Base-by-base conservation (phyloP, 2,329 filamentous ascomycete species). In the Tolypocladium tundrense region DNA sequence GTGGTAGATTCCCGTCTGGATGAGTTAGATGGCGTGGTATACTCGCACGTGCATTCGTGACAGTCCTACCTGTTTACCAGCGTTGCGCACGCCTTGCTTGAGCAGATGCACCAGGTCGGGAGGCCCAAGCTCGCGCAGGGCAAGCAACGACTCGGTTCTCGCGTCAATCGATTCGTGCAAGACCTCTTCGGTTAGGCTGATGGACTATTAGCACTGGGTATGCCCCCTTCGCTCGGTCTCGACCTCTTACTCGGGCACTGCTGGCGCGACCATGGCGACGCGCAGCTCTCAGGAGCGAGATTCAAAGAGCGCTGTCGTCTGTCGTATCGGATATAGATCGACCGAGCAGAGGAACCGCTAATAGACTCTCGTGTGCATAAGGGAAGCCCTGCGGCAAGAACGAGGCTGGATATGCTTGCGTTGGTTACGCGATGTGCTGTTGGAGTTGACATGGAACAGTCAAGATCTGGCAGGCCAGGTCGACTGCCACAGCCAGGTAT, bases 21-120 rank as follows among this genome's bases (percentile, higher is more conserved):
- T 39, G 43, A 19, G 57, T 70, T 58, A 69, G 64, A 56, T 59
- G 21, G 37, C 59, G 50, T 60, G 59, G 35, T 9, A 4, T 24
- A 24, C 48, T 27, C 50, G 43, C 31, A 27, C 39, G 48, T 48
- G n/a, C 24, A 21, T 24, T n/a, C 27, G 24, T 33, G 39, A 53
- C 40, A 35, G 35, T 57, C 66, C 42, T 70, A 82, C 80, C 69
- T 81, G 83, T 68, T 82, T 85, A 54, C 74, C 77, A 40, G 79
- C 73, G 66, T 81, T 85, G 65, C 83, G 77, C 53, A 81, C 73
- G 55, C 79, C 77, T 68, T 85, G 82, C 73, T 97, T 97, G 67
- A 96, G 84, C 58, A 99, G 83, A 75, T 99, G 94, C 43, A 97
- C 93, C 35, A 99, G 82, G 74, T 99, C 94, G 57, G 94, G 94